phyloP scores from a whole-genome alignment of 768 basidiomycete species.

The Macrolepiota albuminosa region DNA sequence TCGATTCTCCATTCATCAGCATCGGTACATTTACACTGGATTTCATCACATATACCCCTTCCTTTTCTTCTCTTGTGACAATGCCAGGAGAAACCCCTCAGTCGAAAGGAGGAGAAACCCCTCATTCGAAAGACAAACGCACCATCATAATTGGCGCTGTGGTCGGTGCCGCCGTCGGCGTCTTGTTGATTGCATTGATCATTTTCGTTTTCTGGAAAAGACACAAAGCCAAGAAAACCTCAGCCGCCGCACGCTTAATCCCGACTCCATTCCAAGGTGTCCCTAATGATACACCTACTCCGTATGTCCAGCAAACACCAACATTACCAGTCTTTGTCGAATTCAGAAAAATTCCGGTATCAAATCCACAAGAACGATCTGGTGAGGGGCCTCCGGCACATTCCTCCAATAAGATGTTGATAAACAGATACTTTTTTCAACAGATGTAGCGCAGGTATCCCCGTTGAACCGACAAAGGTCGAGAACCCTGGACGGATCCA shows the following conservation, averaged over 20 bases:
- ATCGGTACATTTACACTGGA: background rate
- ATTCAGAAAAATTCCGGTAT: no score
- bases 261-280: background rate
- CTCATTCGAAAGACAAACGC: background rate
- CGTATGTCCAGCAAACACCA: no score
- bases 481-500: no score
- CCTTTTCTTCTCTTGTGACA: background rate
- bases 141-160: background rate
- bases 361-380: no score
- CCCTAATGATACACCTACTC: no score
- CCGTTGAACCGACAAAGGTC: no score
- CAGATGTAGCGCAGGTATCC: no score
- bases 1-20: background rate
- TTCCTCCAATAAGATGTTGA: no score
- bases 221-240: background rate
- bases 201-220: background rate
- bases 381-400: no score
- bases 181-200: background rate
- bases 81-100: background rate
- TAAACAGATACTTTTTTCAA: no score
- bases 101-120: background rate
- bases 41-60: background rate
- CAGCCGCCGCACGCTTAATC: background rate
- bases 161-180: background rate
- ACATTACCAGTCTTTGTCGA: no score